Base-by-base conservation (phyloP, 192 early-diverging fungal genomes). In the Gonapodya prolifera region DNA sequence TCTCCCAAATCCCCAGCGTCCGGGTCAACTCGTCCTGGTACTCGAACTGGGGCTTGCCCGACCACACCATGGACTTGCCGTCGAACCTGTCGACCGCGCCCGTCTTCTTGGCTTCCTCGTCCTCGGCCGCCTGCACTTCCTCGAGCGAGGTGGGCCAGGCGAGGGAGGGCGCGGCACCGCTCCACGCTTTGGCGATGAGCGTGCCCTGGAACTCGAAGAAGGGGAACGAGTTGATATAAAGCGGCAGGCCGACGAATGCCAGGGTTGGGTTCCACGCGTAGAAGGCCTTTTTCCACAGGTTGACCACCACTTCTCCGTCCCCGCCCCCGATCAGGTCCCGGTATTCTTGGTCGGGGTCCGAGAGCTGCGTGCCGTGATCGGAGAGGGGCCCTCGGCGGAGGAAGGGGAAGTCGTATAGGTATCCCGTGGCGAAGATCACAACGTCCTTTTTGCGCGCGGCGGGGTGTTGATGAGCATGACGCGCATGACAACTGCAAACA, bases 391-490 rank as follows among this genome's bases (percentile, higher is more conserved):
- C 75, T 30, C 83, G 23, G 13, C 76, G 69, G 0, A 91, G 69
- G 76, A 92, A 93, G 32, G 91, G 91, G 78, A 83, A 89, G 0
- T 79, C 80, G 34, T 85, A 89, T 0, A 85, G 75, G 77, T 91
- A 93, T 0, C 92, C 92, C 0, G 92, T 93, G 30, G 88, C 91
- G 70, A 85, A 88, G 0, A 93, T 81, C 29, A 93, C 80, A 8
- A 34, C 35, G 75, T 91, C 87, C 0, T 86, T 75, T 0, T 84
- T 73, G 8, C 71, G 73, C 0, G 87, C 75, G 1, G 13, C 0
- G 0, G 83, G n/a, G n/a, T n/a, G n/a, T n/a, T n/a, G n/a, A n/a
- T n/a, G n/a, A n/a, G n/a, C n/a, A n/a, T n/a, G n/a, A n/a, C n/a
- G n/a, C n/a, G n/a, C n/a, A n/a, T n/a, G n/a, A n/a, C n/a, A n/a